Evolutionary conservation across 129 eudicot genomes (phyloP).

Genomic region (Smallanthus sonchifolius): DNA sequence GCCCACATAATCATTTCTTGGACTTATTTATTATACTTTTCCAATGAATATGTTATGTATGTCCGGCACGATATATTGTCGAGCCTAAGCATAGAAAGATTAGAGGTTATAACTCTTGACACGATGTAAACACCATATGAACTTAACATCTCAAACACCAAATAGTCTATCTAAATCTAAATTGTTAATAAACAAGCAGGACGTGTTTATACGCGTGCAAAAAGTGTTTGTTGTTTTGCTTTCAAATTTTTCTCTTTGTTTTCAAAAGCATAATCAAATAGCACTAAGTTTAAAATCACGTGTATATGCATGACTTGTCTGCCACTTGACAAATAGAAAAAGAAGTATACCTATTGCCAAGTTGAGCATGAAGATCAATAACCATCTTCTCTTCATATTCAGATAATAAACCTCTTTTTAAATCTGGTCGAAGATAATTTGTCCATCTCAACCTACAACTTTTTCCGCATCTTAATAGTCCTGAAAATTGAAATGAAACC

Average conservation of each 20-base stretch:
- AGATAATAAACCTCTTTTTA: constrained; percentile 67
- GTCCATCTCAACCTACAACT: constrained; percentile 93
- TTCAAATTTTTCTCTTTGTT: background rate
- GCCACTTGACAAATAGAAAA: constrained; percentile 21
- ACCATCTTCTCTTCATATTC: constrained; percentile 73
- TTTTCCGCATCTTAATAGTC: constrained; percentile 80
- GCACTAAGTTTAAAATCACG: constrained; percentile 13
- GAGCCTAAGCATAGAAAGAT: no score
- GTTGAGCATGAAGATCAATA: constrained; percentile 79
- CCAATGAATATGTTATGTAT: constrained; percentile 3
- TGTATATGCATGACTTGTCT: constrained; percentile 30
- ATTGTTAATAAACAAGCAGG: background rate
- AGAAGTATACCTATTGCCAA: constrained; percentile 63
- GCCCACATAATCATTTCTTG: constrained; percentile 17
- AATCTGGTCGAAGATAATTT: constrained; percentile 71
- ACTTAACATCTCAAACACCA: background rate
- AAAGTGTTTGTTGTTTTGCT: background rate
- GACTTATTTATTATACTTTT: background rate
- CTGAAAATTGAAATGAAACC: constrained; percentile 35
- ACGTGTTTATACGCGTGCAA: background rate
- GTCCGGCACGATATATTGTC: background rate
- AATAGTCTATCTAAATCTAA: no score
- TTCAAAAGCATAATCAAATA: background rate
- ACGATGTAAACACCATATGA: background rate
- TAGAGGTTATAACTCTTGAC: no score